Percentiles rank a stretch among this genome's conserved stretches.
These are phyloP conservation scores for Thinopyrum elongatum DNA, from an alignment of 176 grass and related monocot species.

Conservation along the genomic window DNA sequence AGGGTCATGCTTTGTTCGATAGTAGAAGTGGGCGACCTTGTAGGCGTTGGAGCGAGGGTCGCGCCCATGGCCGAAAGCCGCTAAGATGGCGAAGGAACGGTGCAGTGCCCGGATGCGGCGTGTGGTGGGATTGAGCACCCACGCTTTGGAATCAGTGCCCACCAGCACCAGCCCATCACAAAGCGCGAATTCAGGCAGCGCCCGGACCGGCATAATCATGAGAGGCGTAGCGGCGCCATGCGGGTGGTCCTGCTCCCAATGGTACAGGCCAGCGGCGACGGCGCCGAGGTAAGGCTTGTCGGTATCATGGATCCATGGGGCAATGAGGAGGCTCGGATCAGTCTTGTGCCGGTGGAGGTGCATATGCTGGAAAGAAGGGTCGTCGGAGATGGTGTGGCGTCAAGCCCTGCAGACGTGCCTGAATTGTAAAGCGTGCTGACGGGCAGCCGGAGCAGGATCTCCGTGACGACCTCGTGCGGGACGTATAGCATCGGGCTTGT, in stretches of 20 bases:
- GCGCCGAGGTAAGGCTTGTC: background rate
- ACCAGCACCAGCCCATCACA: background rate
- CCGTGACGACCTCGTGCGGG: background rate
- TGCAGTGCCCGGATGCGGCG: slow-evolving; percentile 1
- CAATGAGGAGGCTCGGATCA: background rate
- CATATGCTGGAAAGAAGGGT: background rate
- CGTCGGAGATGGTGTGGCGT: background rate
- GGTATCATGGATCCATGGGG: background rate
- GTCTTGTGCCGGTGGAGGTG: background rate
- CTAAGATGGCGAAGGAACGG: too few species aligned
- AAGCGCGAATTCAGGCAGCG: background rate
- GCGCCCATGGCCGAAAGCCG: background rate
- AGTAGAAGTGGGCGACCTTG: background rate
- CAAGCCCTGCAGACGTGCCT: background rate
- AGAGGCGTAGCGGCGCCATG: background rate
- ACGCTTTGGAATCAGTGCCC: too few species aligned
- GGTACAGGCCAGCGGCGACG: background rate
- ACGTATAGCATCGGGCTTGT: background rate
- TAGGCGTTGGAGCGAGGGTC: background rate
- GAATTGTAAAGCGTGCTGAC: background rate
- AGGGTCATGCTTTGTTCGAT: too few species aligned
- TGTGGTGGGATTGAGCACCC: background rate
- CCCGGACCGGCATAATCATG: too few species aligned
- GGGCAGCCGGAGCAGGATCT: background rate
- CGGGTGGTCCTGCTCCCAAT: background rate